A percentile compares a stretch with the other conserved stretches of the same genome.
phyloP scores from a whole-genome alignment of 805 yeast genomes.

The Yamadazyma kitorensis region DNA sequence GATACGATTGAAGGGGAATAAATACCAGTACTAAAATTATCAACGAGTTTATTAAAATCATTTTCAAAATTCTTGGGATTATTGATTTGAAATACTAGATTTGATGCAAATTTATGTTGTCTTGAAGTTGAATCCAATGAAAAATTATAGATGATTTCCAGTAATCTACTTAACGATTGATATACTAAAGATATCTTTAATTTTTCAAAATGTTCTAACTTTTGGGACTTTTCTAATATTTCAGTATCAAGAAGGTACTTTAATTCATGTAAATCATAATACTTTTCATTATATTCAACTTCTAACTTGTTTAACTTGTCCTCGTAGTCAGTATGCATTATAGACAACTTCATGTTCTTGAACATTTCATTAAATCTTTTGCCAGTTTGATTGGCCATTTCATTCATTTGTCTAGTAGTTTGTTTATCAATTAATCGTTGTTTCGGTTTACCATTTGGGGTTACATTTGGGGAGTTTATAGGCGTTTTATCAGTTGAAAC shows the following conservation, averaged over 20 bases:
- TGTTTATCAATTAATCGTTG: constrained; percentile 6
- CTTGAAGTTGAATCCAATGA: constrained; percentile 23
- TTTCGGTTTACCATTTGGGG: constrained; percentile 5
- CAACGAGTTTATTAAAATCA: constrained; percentile 24
- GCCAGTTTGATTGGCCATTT: constrained; percentile 25
- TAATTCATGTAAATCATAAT: constrained; percentile 29
- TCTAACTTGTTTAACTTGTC: constrained; percentile 28
- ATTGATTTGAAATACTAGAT: constrained; percentile 18
- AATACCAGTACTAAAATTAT: constrained; percentile 33
- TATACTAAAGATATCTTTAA: constrained; percentile 32
- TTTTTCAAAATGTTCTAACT: constrained; percentile 34
- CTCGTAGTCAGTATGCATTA: constrained; percentile 26
- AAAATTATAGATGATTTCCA: constrained; percentile 29
- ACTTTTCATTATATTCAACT: constrained; percentile 30
- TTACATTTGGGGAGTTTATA: neutral
- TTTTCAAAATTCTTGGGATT: constrained; percentile 17
- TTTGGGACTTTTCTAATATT: constrained; percentile 18
- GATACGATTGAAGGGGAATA: constrained; percentile 35
- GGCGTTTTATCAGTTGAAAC: neutral
- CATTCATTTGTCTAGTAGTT: constrained; percentile 15
- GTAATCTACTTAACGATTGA: constrained; percentile 29
- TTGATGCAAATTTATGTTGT: constrained; percentile 22
- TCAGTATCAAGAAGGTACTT: constrained; percentile 30
- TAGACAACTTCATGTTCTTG: constrained; percentile 28
- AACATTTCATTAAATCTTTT: constrained; percentile 31